phyloP scores from a whole-genome alignment of 1,284 basidiomycete genomes.

The Vanrija humicola region DNA sequence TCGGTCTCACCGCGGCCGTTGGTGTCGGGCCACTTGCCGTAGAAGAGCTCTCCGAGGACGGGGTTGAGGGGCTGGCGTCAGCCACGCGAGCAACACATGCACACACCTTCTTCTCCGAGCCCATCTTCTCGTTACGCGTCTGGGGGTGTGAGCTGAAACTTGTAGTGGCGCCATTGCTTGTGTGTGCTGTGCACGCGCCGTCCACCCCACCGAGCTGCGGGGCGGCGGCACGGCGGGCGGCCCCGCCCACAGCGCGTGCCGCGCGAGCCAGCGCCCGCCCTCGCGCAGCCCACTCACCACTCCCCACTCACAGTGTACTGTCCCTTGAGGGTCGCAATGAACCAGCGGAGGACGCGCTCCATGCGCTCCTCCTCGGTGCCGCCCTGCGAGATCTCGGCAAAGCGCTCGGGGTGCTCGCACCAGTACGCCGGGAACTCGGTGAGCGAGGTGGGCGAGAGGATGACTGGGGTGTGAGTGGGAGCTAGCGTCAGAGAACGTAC shows the following conservation, averaged over 20 bases:
- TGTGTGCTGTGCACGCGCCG: too few relatives aligned
- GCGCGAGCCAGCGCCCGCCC: neutral
- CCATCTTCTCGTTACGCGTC: constrained; percentile 85
- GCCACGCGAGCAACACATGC: constrained; percentile 30
- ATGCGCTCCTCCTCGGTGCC: constrained; percentile 66
- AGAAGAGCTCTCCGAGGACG: constrained; percentile 92
- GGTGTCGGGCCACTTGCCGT: constrained; percentile 82
- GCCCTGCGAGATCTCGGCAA: constrained; percentile 75
- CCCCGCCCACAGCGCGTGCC: neutral
- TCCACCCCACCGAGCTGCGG: neutral
- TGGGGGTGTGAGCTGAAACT: constrained; percentile 11
- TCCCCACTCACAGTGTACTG: constrained; percentile 67
- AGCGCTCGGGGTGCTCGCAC: constrained; percentile 82
- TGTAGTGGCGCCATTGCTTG: neutral
- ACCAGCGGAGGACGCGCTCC: constrained; percentile 79
- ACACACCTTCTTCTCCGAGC: constrained; percentile 82
- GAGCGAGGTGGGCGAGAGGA: constrained; percentile 69
- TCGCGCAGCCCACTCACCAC: neutral
- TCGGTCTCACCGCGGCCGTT: constrained; percentile 76
- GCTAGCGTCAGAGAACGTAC: constrained; percentile 26
- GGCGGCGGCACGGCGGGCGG: neutral
- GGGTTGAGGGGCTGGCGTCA: constrained; percentile 72
- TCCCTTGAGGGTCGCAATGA: constrained; percentile 88
- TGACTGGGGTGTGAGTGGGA: constrained; percentile 51
- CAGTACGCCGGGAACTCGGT: constrained; percentile 87